phyloP scores from a whole-genome alignment of 1,139 yeast species.

The Debaryomyces psychrophilus region DNA sequence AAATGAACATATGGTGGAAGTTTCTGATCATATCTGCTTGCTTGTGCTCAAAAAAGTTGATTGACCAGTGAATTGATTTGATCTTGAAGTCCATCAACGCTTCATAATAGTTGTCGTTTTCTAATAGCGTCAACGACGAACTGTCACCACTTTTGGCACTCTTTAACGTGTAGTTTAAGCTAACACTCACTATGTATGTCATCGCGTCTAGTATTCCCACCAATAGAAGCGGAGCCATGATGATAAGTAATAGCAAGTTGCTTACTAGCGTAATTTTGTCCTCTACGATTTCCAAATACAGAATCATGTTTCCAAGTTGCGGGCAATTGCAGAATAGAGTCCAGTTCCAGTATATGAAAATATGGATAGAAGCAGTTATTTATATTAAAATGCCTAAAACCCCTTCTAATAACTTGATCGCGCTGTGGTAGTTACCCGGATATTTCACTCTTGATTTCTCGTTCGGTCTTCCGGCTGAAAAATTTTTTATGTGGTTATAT shows the following conservation, averaged over 20 bases:
- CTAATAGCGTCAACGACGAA: not conserved
- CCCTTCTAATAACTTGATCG: slow-evolving; percentile 1
- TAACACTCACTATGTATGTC: slow-evolving; percentile 8
- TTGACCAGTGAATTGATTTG: slow-evolving; percentile 9
- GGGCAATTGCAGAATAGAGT: not conserved
- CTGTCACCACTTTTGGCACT: not conserved
- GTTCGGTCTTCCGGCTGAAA: slow-evolving; percentile 3
- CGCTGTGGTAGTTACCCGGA: slow-evolving; percentile 1
- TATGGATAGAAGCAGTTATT: not conserved
- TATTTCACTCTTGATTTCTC: not conserved
- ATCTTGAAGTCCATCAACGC: slow-evolving; percentile 7
- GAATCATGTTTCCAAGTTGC: slow-evolving; percentile 4
- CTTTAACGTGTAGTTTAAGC: slow-evolving; percentile 4
- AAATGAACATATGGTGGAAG: slow-evolving; percentile 8
- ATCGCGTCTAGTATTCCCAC: slow-evolving; percentile 12
- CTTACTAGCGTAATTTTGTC: slow-evolving; percentile 7
- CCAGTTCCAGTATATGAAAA: not conserved
- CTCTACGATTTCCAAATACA: slow-evolving; percentile 10
- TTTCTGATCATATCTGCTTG: slow-evolving; percentile 3
- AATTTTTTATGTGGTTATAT: not conserved
- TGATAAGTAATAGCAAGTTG: slow-evolving; percentile 9
- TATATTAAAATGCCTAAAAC: not conserved
- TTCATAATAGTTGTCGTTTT: slow-evolving; percentile 1
- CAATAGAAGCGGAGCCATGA: slow-evolving; percentile 11
- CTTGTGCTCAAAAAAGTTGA: slow-evolving; percentile 4